These are phyloP conservation scores for Salvia rosmarinus DNA, from an alignment of 257 asterid species.

Conservation along the genomic window DNA sequence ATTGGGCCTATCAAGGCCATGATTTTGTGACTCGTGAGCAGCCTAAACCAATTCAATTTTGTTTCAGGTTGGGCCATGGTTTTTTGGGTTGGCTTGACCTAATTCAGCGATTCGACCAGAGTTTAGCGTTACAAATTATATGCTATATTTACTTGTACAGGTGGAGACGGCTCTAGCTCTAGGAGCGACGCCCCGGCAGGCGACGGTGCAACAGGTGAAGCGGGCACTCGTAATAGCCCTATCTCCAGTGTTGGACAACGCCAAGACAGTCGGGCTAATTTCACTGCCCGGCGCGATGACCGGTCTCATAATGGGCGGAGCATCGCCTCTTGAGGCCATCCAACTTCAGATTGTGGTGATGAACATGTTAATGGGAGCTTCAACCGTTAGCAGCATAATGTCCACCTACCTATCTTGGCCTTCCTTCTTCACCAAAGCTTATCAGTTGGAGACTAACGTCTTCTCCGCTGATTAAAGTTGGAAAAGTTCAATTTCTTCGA, in stretches of 20 bases:
- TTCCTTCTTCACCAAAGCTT: constrained; percentile 84
- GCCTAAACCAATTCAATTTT: too few species aligned
- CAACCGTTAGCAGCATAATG: constrained; percentile 77
- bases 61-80: too few species aligned
- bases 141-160: constrained; percentile 42
- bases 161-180: constrained; percentile 93
- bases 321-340: constrained; percentile 90
- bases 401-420: constrained; percentile 94
- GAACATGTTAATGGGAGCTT: constrained; percentile 92
- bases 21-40: too few species aligned
- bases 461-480: constrained; percentile 47
- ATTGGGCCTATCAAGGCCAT: too few species aligned
- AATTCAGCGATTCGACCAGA: too few species aligned
- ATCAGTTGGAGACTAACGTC: constrained; percentile 71
- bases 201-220: constrained; percentile 83
- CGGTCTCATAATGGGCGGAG: constrained; percentile 97
- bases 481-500: too few species aligned
- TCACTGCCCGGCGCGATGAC: constrained; percentile 98
- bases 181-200: constrained; percentile 95
- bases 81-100: too few species aligned
- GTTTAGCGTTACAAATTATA: too few species aligned
- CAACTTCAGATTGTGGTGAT: constrained; percentile 85
- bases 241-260: constrained; percentile 89
- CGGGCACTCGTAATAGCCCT: constrained; percentile 80
- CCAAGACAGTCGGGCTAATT: constrained; percentile 86